Evolutionary conservation across 73 alveolate species (phyloP), one percentile per base, ranked within the genome.

Genomic region (Tetrahymena borealis): DNA sequence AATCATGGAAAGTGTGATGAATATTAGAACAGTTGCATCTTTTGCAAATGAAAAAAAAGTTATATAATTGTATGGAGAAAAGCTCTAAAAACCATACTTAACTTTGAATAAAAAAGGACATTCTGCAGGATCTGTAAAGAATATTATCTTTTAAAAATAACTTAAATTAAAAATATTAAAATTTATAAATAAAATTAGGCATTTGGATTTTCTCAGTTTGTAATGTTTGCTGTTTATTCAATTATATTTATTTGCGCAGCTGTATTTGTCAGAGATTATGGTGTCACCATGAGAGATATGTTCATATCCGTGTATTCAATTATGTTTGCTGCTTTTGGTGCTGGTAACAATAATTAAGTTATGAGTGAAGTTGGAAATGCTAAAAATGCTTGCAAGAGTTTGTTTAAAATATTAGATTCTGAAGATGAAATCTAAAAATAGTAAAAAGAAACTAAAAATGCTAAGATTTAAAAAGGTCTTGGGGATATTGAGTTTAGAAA

Each of bases 1-100:
- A 3, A 98, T 98, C 32, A 95, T 98, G 93, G 99, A 98, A 90
- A 92, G 97, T 12, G 97, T 98, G 7, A 91, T 96, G 16, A 98
- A 98, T 91, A 96, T 96, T 90, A 94, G 98, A 93, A 98, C 99
- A 13, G 98, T 98, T 79, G 96, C 94, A 24, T 92, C 98, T 28
- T 97, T 95, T 95, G 98, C 97, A 28, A 93, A 98, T 78, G 99
- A 98, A 91, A 42, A 97, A 11, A 91, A 93, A 33, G 78, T 97
- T 42, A 94, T 98, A 24, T 78, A 96, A 90, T 92, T 96, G 77
- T 98, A 97, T 94, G 94, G 42, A 9, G 90, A 90, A 78, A 91
- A 92, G 36, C 91, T 96, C 6, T 40, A 79, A 36, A 42, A 35
- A n/a, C 96, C 96, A 33, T 90, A 93, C 10, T 24, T 92, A 39